Evolutionary conservation across 805 yeast genomes (phyloP), one percentile per base, ranked within the genome.

Genomic region (Metschnikowia vanudenii): DNA sequence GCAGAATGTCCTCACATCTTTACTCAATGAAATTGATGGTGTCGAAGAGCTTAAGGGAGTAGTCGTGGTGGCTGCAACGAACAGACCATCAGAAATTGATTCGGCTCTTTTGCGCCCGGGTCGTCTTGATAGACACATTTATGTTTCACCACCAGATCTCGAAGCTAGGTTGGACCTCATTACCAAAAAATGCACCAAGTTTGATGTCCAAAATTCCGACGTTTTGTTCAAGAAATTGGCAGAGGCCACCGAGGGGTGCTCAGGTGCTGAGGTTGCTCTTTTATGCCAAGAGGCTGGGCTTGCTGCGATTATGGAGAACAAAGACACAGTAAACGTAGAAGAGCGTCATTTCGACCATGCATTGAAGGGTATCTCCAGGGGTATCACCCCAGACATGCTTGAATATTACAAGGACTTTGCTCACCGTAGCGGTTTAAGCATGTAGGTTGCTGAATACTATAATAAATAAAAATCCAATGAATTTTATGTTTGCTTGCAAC

Each of bases 51-150:
- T 94, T 55, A 87, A 85, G 42, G 97, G 96, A 2, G 99, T 94
- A 4, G 88, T 90, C 2, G 84, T 94, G 10, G 85, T 94, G 24
- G 99, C 97, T 1, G 99, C 99, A 9, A 94, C 99, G 0, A 94
- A 94, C 63, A 75, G 96, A 58, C 99, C 99, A 0, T 90, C 89
- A 39, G 85, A 86, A 20, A 89, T 94, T 37, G 99, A 94, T 61
- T 78, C 96, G 0, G 99, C 99, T 0, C 71, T 94, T 46, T 71
- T 94, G 61, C 80, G 99, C 59, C 99, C 99, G 0, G 99, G 99
- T 0, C 79, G 99, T 62, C 73, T 94, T 53, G 99, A 94, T 62
- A 79, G 98, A 57, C 92, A 92, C 55, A 81, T 94, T 28, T 94
- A 88, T 61, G 98, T 94, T 9, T 79, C 86, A 0, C 98, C 98